Evolutionary conservation across 176 grass and related monocot species (phyloP), one percentile per base, ranked within the genome.

Genomic region (Neostapfia colusana): DNA sequence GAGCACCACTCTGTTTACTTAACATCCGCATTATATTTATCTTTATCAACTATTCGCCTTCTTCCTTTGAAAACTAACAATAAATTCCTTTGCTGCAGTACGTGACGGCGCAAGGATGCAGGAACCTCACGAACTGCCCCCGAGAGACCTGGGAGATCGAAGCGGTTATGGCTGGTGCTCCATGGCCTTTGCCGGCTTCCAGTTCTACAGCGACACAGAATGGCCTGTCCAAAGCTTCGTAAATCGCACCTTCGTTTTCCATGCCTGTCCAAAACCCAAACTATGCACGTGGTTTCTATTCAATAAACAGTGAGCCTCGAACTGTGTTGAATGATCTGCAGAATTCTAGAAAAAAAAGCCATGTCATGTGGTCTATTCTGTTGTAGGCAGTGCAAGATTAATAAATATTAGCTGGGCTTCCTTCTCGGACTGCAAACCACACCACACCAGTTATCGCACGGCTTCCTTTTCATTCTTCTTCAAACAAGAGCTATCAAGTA

Each of bases 121-220:
- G 80, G 70, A 99, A 99, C 82, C 83, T 99, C 41, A 92, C 95
- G 44, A 98, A 94, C 64, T 85, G 82, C 66, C 91, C 91, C 17
- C 78, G 95, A 26, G 87, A 99, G 79, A 86, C 73, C 15, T 88
- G 82, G 84, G 95, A 99, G 78, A 92, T 94, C 51, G 95, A 99
- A 87, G 89, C 91, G 0, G 91, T 99, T 37, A 94, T 99, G 95
- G 87, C 85, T 31, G 95, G 90, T 21, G 85, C 80, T 10, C 70
- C 85, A 69, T 93, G 93, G 90, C 93, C 89, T 63, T 54, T 88
- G 63, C 44, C 26, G 54, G 35, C 43, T 67, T 75, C 83, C 6
- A 7, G 23, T 59, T 61, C 34, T 6, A 16, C 70, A 38, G 18
- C 41, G 34, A 17, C 37, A 37, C 15, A 76, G 55, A 86, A 81